Conservation (phyloP, 192 early-diverging fungal species). For the Coemansia nantahalensis region DNA sequence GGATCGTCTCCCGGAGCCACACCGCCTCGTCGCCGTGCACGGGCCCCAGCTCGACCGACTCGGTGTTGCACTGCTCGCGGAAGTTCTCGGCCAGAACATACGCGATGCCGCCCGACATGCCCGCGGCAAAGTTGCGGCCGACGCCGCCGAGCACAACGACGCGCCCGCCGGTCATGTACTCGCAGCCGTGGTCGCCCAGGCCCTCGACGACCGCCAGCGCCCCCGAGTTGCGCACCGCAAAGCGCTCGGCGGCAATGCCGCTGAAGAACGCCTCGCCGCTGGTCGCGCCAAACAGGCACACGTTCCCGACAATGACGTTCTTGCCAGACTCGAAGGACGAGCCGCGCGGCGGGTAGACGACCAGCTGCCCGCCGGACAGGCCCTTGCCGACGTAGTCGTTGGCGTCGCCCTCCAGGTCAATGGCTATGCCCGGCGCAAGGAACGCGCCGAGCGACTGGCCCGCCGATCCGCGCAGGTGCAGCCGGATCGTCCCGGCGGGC, state of each 20-base stretch:
- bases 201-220: slow-evolving; percentile 95
- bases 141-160: slow-evolving; percentile 83
- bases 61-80: slow-evolving; percentile 74
- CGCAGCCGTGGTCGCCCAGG: slow-evolving; percentile 97
- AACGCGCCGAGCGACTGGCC: slow-evolving; percentile 97
- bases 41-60: slow-evolving; percentile 87
- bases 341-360: slow-evolving; percentile 85
- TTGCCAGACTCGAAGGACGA: slow-evolving; percentile 74
- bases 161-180: slow-evolving; percentile 99
- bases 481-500: slow-evolving; percentile 81
- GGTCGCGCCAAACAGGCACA: slow-evolving; percentile 97
- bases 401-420: slow-evolving; percentile 95
- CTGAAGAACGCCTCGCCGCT: slow-evolving; percentile 85
- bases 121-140: slow-evolving; percentile 98
- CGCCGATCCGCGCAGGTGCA: slow-evolving; percentile 86
- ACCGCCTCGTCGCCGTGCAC: slow-evolving; percentile 73
- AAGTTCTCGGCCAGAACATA: slow-evolving; percentile 83
- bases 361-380: slow-evolving; percentile 87
- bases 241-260: slow-evolving; percentile 96
- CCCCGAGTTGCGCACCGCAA: slow-evolving; percentile 98
- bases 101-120: slow-evolving; percentile 97
- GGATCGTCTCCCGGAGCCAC: slow-evolving; percentile 73
- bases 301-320: slow-evolving; percentile 96
- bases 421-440: slow-evolving; percentile 81
- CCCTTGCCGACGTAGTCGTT: slow-evolving; percentile 99